Evolutionary conservation across 1,139 yeast species (phyloP).

Genomic region (Diutina siamensis): DNA sequence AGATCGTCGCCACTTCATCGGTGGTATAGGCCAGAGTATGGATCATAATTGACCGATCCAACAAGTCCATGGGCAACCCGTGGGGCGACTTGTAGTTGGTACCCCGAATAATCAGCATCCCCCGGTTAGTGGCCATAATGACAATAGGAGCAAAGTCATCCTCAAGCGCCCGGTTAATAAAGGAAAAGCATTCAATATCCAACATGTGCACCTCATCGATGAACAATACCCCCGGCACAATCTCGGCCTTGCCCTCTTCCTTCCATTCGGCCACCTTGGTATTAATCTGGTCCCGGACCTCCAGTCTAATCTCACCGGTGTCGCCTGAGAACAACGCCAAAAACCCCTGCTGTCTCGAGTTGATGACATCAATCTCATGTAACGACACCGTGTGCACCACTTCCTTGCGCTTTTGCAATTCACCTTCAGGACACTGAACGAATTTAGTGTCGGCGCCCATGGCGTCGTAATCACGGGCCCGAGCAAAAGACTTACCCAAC

Average conservation of each 20-base stretch:
- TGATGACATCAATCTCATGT: slow-evolving; percentile 96
- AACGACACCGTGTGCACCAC: slow-evolving; percentile 93
- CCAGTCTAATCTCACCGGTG: slow-evolving; percentile 93
- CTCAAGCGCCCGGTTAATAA: slow-evolving; percentile 90
- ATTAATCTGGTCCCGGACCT: slow-evolving; percentile 94
- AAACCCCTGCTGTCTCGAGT: slow-evolving; percentile 96
- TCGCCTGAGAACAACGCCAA: slow-evolving; percentile 94
- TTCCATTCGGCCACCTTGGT: slow-evolving; percentile 97
- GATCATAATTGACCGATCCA: slow-evolving; percentile 89
- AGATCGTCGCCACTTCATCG: slow-evolving; percentile 77
- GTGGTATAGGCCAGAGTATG: slow-evolving; percentile 69
- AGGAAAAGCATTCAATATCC: slow-evolving; percentile 94
- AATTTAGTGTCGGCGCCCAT: slow-evolving; percentile 98
- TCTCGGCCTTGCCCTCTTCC: slow-evolving; percentile 98
- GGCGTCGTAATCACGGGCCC: slow-evolving; percentile 97
- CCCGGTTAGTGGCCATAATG: slow-evolving; percentile 97
- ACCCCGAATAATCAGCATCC: slow-evolving; percentile 85
- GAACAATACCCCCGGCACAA: slow-evolving; percentile 95
- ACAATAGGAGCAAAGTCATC: slow-evolving; percentile 96
- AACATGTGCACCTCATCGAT: slow-evolving; percentile 99
- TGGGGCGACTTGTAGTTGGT: slow-evolving; percentile 92
- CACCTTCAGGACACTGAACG: slow-evolving; percentile 98
- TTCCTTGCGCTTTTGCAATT: slow-evolving; percentile 87
- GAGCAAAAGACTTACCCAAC: slow-evolving; percentile 87
- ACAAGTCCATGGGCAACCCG: slow-evolving; percentile 87